Evolutionary conservation across 345 rosid genomes (phyloP).

Genomic region (Linum trigynum): DNA sequence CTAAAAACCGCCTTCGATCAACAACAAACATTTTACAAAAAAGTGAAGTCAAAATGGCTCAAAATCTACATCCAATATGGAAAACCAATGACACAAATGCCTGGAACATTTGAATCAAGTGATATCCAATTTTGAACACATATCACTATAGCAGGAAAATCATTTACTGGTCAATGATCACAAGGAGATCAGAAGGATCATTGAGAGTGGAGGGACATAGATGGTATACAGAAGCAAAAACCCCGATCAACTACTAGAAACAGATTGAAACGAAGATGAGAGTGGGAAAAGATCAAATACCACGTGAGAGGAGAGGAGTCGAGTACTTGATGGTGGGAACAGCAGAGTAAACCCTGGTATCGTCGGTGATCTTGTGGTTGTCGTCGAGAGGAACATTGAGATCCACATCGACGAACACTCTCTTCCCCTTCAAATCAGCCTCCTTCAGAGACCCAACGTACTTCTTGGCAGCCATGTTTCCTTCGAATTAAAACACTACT

Average conservation of each 20-base stretch:
- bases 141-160: too few species aligned
- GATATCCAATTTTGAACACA: too few species aligned
- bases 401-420: slow-evolving; percentile 29
- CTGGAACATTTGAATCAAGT: too few species aligned
- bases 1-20: too few species aligned
- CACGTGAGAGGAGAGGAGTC: slow-evolving; percentile 42
- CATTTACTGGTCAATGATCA: too few species aligned
- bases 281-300: slow-evolving; percentile 10
- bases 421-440: slow-evolving; percentile 6
- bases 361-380: slow-evolving; percentile 40
- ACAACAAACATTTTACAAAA: too few species aligned
- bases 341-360: slow-evolving; percentile 42
- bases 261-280: background rate
- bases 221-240: too few species aligned
- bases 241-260: background rate
- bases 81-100: too few species aligned
- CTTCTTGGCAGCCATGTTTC: slow-evolving; percentile 2
- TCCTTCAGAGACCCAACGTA: slow-evolving; percentile 1
- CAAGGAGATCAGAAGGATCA: too few species aligned
- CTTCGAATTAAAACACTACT: background rate
- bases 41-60: too few species aligned
- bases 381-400: slow-evolving; percentile 52
- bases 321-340: slow-evolving; percentile 51
- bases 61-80: too few species aligned
- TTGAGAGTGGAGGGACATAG: too few species aligned